Evolutionary conservation across 345 rosid genomes (phyloP).

Genomic region (Hypericum androsaemum): DNA sequence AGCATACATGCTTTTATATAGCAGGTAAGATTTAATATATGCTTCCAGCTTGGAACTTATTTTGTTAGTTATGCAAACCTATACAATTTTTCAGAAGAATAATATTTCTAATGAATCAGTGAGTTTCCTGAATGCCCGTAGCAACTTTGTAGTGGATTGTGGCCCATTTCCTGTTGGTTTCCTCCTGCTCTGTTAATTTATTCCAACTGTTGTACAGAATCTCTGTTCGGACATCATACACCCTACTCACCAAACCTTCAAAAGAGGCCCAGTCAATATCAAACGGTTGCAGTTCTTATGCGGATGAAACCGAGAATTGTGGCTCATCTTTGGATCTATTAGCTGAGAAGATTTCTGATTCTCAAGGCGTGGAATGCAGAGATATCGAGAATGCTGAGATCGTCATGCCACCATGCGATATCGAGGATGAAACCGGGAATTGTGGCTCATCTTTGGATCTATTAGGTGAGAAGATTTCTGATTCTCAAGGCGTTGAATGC

Average conservation of each 20-base stretch:
- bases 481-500: not conserved
- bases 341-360: constrained; percentile 8
- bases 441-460: constrained; percentile 13
- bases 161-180: not conserved
- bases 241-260: constrained; percentile 29
- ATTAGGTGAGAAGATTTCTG: constrained; percentile 13
- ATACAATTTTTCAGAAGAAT: not conserved
- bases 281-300: constrained; percentile 16
- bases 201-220: constrained; percentile 31
- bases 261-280: constrained; percentile 20
- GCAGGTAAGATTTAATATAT: constrained; percentile 40
- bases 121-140: not conserved
- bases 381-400: no score
- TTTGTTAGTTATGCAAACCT: not conserved
- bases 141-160: not conserved
- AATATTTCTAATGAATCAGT: not conserved
- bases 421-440: constrained; percentile 22
- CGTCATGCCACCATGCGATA: no score
- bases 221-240: constrained; percentile 44
- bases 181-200: not conserved
- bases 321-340: constrained; percentile 9
- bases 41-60: not conserved
- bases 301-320: constrained; percentile 23
- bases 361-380: no score
- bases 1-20: constrained; percentile 94